Evolutionary conservation across 176 grass and related monocot species (phyloP).

Genomic region (Bonia amplexicaulis): DNA sequence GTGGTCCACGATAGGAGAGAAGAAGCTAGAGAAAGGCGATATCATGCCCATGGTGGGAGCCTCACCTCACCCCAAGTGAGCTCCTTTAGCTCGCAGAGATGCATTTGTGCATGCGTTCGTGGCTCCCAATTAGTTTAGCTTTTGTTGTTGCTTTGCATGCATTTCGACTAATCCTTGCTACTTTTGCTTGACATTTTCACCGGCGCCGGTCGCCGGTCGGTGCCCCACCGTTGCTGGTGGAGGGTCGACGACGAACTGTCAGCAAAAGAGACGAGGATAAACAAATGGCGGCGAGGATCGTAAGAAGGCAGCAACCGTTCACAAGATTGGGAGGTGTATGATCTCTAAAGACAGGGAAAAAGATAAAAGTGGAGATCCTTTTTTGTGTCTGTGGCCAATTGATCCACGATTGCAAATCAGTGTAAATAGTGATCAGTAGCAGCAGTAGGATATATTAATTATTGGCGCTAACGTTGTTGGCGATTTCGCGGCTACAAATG

Average conservation of each 20-base stretch:
- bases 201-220: not conserved
- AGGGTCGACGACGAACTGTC: constrained; percentile 28
- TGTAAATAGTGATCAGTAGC: not conserved
- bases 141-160: not conserved
- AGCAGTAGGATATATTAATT: too few relatives aligned
- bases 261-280: not conserved
- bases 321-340: not conserved
- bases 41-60: not conserved
- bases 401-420: not conserved
- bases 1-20: not conserved
- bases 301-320: constrained; percentile 2
- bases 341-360: not conserved
- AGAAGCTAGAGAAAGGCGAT: not conserved
- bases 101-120: not conserved
- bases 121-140: constrained; percentile 1
- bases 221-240: constrained; percentile 30
- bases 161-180: not conserved
- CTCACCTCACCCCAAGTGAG: not conserved
- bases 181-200: not conserved
- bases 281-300: constrained; percentile 35
- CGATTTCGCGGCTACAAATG: too few relatives aligned
- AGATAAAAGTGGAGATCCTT: not conserved
- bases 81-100: not conserved
- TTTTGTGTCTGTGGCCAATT: not conserved
- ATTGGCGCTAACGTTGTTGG: too few relatives aligned